phyloP scores from a whole-genome alignment of 768 basidiomycete genomes.

The Pleurotus djamor region DNA sequence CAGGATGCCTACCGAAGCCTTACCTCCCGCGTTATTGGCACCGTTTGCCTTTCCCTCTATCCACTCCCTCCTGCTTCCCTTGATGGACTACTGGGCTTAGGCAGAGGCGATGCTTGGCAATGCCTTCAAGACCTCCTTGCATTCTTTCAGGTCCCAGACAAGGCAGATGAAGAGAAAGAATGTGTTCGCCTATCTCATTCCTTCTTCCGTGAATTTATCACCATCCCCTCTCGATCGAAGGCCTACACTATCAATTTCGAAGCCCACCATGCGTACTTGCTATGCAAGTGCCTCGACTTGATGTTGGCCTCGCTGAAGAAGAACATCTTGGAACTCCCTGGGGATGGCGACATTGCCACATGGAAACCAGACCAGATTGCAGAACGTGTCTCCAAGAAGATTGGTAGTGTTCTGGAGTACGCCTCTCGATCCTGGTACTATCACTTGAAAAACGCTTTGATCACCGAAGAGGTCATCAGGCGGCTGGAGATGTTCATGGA shows the following conservation, averaged over 20 bases:
- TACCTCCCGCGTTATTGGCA: conserved; percentile 8
- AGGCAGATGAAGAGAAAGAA: neutral
- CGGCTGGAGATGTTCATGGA: neutral
- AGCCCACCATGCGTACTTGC: conserved; percentile 7
- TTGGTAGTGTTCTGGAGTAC: conserved; percentile 9
- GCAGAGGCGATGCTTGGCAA: neutral
- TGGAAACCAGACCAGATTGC: neutral
- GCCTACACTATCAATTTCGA: conserved; percentile 1
- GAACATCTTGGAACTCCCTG: conserved; percentile 8
- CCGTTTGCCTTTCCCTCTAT: neutral
- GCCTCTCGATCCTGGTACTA: conserved; percentile 13
- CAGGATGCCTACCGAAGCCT: neutral
- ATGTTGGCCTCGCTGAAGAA: conserved; percentile 6
- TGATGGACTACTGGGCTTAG: neutral
- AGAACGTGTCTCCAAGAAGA: neutral
- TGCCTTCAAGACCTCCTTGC: conserved; percentile 1
- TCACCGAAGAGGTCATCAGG: neutral
- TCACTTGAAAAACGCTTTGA: conserved; percentile 9
- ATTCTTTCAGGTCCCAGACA: neutral
- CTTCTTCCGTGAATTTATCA: neutral
- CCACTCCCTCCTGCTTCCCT: neutral
- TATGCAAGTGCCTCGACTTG: conserved; percentile 2
- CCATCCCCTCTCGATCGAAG: neutral
- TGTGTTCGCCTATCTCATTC: neutral
- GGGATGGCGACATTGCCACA: neutral